Evolutionary conservation across 257 asterid genomes (phyloP).

Genomic region (Salvia rosmarinus): DNA sequence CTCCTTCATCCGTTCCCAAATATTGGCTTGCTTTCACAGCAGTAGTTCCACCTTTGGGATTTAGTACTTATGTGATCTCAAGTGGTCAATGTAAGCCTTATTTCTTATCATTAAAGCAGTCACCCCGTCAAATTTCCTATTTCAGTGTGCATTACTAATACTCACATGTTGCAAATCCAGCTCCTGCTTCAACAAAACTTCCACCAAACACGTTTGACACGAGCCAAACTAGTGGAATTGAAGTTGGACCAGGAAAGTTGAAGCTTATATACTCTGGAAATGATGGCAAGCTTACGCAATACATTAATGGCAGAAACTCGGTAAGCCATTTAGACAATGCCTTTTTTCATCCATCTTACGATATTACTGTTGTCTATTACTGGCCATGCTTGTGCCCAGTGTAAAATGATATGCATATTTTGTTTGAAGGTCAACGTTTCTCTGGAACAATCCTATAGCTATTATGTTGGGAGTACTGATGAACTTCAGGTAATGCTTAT

Average conservation of each 20-base stretch:
- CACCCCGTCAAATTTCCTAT: not conserved
- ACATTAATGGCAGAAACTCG: slow-evolving; percentile 60
- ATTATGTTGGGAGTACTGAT: slow-evolving; percentile 66
- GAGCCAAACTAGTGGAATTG: slow-evolving; percentile 53
- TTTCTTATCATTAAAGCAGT: slow-evolving; percentile 27
- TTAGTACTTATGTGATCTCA: slow-evolving; percentile 68
- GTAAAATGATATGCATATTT: slow-evolving; percentile 15
- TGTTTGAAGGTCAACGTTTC: slow-evolving; percentile 64
- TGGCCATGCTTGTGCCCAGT: not conserved
- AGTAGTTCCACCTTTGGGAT: slow-evolving; percentile 82
- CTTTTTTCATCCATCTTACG: too few species aligned
- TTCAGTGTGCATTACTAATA: slow-evolving; percentile 21
- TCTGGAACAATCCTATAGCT: slow-evolving; percentile 81
- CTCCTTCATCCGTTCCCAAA: slow-evolving; percentile 50
- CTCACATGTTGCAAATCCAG: slow-evolving; percentile 40
- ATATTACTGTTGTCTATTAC: not conserved
- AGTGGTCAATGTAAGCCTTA: slow-evolving; percentile 45
- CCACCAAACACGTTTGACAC: slow-evolving; percentile 39
- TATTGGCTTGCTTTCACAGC: slow-evolving; percentile 88
- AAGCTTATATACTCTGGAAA: slow-evolving; percentile 73
- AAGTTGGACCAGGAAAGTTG: slow-evolving; percentile 81
- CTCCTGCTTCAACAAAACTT: slow-evolving; percentile 50
- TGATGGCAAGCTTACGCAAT: slow-evolving; percentile 65
- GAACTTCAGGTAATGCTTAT: slow-evolving; percentile 57
- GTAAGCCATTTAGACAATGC: slow-evolving; percentile 45